Conservation (phyloP, 2,329 filamentous ascomycete genomes). For the Atkinsonella texensis region DNA sequence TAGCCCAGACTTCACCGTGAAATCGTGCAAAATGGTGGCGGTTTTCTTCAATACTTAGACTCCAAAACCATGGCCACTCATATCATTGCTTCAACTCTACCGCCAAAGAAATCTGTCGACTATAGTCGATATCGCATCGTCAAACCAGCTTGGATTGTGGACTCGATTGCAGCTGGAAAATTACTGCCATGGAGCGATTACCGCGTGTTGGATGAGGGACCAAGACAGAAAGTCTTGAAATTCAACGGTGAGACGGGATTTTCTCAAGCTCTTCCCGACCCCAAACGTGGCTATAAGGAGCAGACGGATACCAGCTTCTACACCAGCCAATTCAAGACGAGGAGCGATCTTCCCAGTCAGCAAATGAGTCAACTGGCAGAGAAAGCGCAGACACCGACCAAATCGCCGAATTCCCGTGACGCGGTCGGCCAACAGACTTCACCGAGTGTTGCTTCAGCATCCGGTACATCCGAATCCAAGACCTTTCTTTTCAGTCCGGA, state of each 20-base stretch:
- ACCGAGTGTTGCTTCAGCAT: neutral
- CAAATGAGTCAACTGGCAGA: slow-evolving; percentile 17
- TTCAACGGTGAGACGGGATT: slow-evolving; percentile 50
- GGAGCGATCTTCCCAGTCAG: slow-evolving; percentile 17
- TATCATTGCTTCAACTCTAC: slow-evolving; percentile 82
- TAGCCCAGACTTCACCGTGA: slow-evolving; percentile 55
- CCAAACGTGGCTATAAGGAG: slow-evolving; percentile 57
- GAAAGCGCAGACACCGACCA: slow-evolving; percentile 14
- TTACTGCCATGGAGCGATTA: slow-evolving; percentile 80
- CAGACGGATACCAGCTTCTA: slow-evolving; percentile 80
- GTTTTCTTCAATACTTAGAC: slow-evolving; percentile 88
- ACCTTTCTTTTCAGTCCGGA: neutral
- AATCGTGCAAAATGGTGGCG: slow-evolving; percentile 86
- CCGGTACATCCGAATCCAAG: neutral
- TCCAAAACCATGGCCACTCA: slow-evolving; percentile 92
- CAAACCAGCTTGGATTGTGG: slow-evolving; percentile 87
- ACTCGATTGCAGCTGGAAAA: slow-evolving; percentile 72
- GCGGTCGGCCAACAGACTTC: neutral
- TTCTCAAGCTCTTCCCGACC: slow-evolving; percentile 50
- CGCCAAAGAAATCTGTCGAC: slow-evolving; percentile 85
- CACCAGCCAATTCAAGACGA: slow-evolving; percentile 50
- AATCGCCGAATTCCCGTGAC: neutral
- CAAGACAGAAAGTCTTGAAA: slow-evolving; percentile 64
- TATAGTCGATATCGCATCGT: slow-evolving; percentile 83
- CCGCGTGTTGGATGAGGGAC: slow-evolving; percentile 72